Conservation (phyloP, 345 rosid genomes). For the Eucalyptus albens region DNA sequence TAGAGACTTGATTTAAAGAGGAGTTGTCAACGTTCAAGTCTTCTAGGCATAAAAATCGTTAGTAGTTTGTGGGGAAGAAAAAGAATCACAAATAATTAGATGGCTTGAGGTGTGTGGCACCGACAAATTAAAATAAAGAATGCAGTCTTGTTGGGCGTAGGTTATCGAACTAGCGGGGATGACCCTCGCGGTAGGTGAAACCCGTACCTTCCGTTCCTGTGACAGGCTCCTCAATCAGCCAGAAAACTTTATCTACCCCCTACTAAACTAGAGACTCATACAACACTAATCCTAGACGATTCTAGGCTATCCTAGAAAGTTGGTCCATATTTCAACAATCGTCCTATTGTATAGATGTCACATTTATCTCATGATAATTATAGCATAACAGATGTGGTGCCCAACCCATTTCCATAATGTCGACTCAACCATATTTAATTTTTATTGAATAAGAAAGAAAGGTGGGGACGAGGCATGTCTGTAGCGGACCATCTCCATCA, state of each 20-base stretch:
- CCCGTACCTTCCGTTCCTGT: too few species aligned
- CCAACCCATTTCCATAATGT: not conserved
- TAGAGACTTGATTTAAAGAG: not conserved
- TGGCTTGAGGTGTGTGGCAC: fast-evolving
- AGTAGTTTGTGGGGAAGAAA: too few species aligned
- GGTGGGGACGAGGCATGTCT: not conserved
- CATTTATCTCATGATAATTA: not conserved
- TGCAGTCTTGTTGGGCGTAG: fast-evolving
- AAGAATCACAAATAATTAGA: too few species aligned
- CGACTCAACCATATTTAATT: not conserved
- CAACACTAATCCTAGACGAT: not conserved
- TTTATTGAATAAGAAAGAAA: not conserved
- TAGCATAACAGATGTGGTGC: not conserved
- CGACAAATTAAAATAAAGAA: fast-evolving
- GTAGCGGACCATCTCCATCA: not conserved
- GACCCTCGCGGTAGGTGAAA: too few species aligned
- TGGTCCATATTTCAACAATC: not conserved
- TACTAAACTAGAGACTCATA: not conserved
- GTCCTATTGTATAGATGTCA: not conserved
- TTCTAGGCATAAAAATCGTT: too few species aligned
- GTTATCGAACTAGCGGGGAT: fast-evolving
- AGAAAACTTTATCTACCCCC: not conserved
- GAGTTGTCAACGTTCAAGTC: too few species aligned
- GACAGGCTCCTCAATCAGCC: not conserved
- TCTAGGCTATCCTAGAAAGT: not conserved